Base-by-base conservation (phyloP, 768 basidiomycete species). In the Gloeostereum incarnatum region DNA sequence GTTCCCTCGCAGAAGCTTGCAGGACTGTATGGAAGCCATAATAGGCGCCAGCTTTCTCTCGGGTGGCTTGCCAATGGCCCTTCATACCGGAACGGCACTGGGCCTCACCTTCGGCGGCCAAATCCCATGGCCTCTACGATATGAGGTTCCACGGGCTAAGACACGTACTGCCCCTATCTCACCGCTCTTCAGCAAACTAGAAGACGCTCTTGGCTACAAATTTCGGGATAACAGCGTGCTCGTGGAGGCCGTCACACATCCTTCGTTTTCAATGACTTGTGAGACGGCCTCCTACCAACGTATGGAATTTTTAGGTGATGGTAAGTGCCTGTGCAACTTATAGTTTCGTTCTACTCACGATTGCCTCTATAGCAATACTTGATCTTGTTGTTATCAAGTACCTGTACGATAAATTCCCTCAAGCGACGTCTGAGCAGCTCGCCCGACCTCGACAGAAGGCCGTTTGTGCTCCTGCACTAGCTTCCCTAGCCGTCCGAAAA, bases 221-320 rank as follows among this genome's bases (percentile, higher is more conserved):
- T 90, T 92, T 54, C 64, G 68, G 40, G 63, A 69, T 14, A 69
- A 72, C n/a, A 63, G 69, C 34, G 56, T 87, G 11, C 58, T 93
- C 2, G 49, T 83, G 6, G 80, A 90, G 58, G 88, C 89, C 6
- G 58, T 90, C n/a, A 89, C 86, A 0, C 91, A 94, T 52, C 83
- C 89, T 0, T 88, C 86, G 0, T 85, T 85, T 47, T 63, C 68
- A 7, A 56, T 56, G 2, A 53, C 58, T 3, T 59, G 60, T 1
- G 69, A 66, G 9, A 65, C 65, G 7, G 62, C 73, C 5, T 86
- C 84, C 2, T 93, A 93, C 56, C 83, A 94, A 44, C 73, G 91
- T 10, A 61, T 92, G 8, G 91, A 94, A 49, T 92, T 90, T 48
- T 68, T 94, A 2, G 91, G 91, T 22, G 91, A 94, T 53, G 85